These are phyloP conservation scores for Quillaja saponaria DNA, from an alignment of 306 rosid species.

Conservation along the genomic window DNA sequence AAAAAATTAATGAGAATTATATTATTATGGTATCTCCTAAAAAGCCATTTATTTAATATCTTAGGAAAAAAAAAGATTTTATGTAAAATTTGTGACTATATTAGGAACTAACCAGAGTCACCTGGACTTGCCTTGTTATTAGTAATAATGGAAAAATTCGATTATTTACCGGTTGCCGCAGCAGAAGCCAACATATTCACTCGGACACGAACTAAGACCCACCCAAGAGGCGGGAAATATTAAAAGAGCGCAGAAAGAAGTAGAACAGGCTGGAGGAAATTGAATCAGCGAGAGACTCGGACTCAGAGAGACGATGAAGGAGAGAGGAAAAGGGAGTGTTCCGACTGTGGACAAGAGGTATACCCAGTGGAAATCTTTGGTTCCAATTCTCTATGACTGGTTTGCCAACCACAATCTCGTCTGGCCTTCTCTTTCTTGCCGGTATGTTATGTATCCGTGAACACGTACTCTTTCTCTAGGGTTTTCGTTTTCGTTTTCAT, in stretches of 20 bases:
- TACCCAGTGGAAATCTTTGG: slow-evolving; percentile 84
- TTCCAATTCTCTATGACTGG: slow-evolving; percentile 94
- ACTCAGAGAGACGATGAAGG: slow-evolving; percentile 22
- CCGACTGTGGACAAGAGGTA: slow-evolving; percentile 62
- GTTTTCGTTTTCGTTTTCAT: not conserved
- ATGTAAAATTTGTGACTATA: too few species aligned
- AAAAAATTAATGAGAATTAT: too few species aligned
- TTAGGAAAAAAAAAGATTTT: too few species aligned
- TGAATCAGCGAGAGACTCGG: too few species aligned
- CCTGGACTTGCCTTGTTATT: too few species aligned
- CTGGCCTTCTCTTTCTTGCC: slow-evolving; percentile 95
- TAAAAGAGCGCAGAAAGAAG: not conserved
- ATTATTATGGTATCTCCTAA: too few species aligned
- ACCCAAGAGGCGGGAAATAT: not conserved
- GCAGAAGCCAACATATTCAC: too few species aligned
- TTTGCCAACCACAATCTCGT: slow-evolving; percentile 92
- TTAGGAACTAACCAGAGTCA: too few species aligned
- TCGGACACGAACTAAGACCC: too few species aligned
- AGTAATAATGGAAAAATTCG: too few species aligned
- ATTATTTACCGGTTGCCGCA: too few species aligned
- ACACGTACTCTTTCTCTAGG: not conserved
- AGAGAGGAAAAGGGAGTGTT: slow-evolving; percentile 3
- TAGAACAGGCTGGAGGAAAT: not conserved
- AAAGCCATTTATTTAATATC: too few species aligned
- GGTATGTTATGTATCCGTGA: slow-evolving; percentile 31